Base-by-base conservation (phyloP, 208 protist genomes). In the Trypanosoma melophagium region DNA sequence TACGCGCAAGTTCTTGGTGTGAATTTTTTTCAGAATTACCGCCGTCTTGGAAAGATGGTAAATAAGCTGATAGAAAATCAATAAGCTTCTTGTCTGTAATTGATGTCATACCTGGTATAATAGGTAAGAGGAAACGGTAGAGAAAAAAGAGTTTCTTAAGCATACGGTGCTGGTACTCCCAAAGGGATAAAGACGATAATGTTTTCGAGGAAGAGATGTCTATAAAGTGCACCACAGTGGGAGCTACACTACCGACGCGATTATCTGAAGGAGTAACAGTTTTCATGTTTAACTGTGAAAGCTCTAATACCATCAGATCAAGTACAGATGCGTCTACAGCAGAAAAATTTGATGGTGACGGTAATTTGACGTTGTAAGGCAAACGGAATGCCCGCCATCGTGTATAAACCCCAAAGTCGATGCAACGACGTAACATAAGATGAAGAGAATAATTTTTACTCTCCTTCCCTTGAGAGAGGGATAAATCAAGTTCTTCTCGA, bases 401-500 rank as follows among this genome's bases (percentile, higher is more conserved):
- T 1, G 83, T 79, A 78, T 95, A 95, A 28, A 95, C 90, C n/a
- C 83, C 79, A 64, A 91, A 89, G 75, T 95, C 90, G 19, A 95
- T 80, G 44, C 78, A 92, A 35, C 63, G 53, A 17, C 71, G 75
- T 45, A 94, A 41, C 61, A 83, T 58, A 19, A 53, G 60, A 47
- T 74, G 25, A 40, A 68, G 41, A 49, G 3, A 24, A n/a, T 12
- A 5, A n/a, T 52, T 59, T 17, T 65, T 41, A 53, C 10, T 40
- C 17, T 50, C 17, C 10, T 16, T 52, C 22, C 1, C 1, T 16
- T 47, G 53, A 38, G 28, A 35, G 21, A 79, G 60, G n/a, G 49
- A 54, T 14, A 19, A 40, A 13, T 80, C 79, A 40, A 87, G 47
- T 35, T 69, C 60, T 0, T 73, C 52, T 31, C 81, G 75, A 22